phyloP scores from a whole-genome alignment of 2,329 filamentous ascomycete genomes.

The Paecilomyces variotii region DNA sequence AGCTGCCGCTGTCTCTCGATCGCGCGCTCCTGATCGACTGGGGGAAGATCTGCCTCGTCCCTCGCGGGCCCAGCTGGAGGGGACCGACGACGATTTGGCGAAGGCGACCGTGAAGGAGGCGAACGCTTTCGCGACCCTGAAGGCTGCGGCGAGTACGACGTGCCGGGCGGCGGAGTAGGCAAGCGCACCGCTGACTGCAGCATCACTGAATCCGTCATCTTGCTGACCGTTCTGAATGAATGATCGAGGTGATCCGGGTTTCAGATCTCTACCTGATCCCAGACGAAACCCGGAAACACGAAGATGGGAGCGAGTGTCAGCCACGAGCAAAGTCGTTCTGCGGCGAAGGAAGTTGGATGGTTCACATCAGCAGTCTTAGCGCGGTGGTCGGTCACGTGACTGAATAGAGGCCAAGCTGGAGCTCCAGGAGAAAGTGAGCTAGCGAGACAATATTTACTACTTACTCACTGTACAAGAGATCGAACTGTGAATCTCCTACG shows the following conservation, averaged over 20 bases:
- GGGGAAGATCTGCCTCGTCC: conserved; percentile 35
- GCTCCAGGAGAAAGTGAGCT: background rate
- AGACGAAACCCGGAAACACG: background rate
- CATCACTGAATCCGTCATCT: conserved; percentile 39
- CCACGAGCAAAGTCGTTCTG: background rate
- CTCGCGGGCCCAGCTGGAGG: conserved; percentile 30
- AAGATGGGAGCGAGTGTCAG: background rate
- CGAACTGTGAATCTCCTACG: background rate
- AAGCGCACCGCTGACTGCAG: conserved; percentile 52
- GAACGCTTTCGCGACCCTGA: conserved; percentile 50
- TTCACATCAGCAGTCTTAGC: background rate
- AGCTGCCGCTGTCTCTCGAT: conserved; percentile 44
- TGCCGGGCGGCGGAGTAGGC: conserved; percentile 47
- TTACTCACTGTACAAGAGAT: background rate
- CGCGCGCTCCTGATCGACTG: conserved; percentile 43
- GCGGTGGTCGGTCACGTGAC: background rate
- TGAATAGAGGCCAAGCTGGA: background rate
- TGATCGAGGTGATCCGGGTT: background rate
- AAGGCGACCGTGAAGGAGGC: conserved; percentile 46
- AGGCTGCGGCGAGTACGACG: conserved; percentile 40
- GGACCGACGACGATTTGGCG: conserved; percentile 43
- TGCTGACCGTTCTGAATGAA: conserved; percentile 1
- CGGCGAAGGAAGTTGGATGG: background rate
- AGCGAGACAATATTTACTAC: background rate
- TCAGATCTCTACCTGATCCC: background rate